Conservation (phyloP, 495 filamentous ascomycete genomes). For the Pseudotulostoma volvatum region DNA sequence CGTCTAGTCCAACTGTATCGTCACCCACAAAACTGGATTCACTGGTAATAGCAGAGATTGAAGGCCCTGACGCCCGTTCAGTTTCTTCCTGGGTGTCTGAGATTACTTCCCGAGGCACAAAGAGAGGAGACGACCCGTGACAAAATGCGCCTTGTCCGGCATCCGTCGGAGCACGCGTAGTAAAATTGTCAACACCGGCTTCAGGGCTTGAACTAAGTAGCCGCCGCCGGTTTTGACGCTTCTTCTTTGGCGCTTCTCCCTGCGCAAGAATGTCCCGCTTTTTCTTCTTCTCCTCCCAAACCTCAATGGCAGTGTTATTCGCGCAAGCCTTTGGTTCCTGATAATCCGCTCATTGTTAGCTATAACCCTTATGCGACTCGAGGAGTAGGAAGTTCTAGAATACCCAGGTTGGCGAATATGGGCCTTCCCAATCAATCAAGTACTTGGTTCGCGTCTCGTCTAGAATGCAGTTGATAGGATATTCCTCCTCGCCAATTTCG, state of each 20-base stretch:
- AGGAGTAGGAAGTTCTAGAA: constrained; percentile 6
- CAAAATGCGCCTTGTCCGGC: too few species aligned
- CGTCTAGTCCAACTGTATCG: too few species aligned
- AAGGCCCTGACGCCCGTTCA: too few species aligned
- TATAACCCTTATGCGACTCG: background rate
- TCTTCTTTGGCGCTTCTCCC: background rate
- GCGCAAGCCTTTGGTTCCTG: constrained; percentile 29
- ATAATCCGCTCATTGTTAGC: too few species aligned
- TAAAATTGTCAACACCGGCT: too few species aligned
- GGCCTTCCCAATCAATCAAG: constrained; percentile 27
- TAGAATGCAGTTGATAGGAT: constrained; percentile 23
- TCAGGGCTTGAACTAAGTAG: background rate
- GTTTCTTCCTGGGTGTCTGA: too few species aligned
- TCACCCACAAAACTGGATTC: too few species aligned
- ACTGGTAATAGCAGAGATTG: too few species aligned
- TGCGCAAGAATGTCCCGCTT: background rate
- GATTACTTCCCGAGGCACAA: too few species aligned
- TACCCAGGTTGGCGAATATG: constrained; percentile 26
- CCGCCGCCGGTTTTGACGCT: background rate
- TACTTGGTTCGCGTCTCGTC: constrained; percentile 24
- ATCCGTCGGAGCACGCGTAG: too few species aligned
- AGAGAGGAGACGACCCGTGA: too few species aligned
- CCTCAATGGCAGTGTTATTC: constrained; percentile 16
- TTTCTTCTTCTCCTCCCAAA: constrained; percentile 18
- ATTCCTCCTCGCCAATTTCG: constrained; percentile 14